These are phyloP conservation scores for Baorangia bicolor DNA, from an alignment of 768 basidiomycete species.

Conservation along the genomic window DNA sequence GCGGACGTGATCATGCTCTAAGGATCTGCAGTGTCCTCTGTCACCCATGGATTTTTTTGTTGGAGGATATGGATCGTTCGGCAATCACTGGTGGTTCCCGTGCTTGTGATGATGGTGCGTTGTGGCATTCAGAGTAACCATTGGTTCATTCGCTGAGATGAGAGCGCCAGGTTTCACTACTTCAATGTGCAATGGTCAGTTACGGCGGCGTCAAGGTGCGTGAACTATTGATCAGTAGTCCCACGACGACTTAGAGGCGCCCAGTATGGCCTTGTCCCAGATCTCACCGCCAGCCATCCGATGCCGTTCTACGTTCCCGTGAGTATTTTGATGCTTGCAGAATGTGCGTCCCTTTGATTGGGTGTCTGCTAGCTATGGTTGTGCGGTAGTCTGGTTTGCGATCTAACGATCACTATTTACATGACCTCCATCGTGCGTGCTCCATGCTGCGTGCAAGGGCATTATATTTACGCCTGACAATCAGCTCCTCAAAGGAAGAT, in stretches of 20 bases:
- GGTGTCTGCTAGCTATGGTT: not conserved
- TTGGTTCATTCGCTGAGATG: too few species aligned
- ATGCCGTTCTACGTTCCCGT: not conserved
- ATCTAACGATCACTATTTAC: not conserved
- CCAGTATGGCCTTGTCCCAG: not conserved
- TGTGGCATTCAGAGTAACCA: not conserved
- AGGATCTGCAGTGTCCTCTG: not conserved
- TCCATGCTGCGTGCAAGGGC: too few species aligned
- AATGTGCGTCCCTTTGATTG: not conserved
- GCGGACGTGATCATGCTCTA: not conserved
- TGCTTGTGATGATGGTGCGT: not conserved
- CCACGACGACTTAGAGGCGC: not conserved
- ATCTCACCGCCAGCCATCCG: not conserved
- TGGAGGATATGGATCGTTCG: not conserved
- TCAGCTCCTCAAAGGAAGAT: not conserved
- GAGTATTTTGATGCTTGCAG: not conserved
- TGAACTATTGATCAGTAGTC: not conserved
- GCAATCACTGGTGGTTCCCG: not conserved
- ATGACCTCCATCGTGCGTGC: not conserved
- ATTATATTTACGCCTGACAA: not conserved
- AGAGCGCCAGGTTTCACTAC: not conserved
- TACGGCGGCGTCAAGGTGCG: not conserved
- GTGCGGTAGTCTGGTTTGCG: not conserved
- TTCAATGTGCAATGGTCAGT: not conserved
- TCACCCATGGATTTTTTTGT: not conserved